phyloP scores from a whole-genome alignment of 495 filamentous ascomycete species.

The Talaromyces wortmannii region DNA sequence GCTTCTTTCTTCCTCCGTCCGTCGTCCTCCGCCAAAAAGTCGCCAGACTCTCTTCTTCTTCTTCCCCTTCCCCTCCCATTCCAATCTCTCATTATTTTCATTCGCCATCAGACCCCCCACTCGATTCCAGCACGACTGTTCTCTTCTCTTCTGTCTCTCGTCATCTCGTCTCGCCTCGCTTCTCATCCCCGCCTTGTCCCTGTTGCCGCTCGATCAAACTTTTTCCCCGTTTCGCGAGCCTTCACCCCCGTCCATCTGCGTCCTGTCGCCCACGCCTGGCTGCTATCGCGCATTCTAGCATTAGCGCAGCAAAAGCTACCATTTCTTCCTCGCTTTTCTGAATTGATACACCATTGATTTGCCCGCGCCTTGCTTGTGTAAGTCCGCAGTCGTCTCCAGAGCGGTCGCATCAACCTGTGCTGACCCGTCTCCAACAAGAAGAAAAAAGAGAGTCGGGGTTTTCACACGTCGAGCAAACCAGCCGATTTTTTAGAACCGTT shows the following conservation, averaged over 20 bases:
- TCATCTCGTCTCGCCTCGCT: background rate
- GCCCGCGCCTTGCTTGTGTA: too few species aligned
- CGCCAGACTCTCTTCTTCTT: background rate
- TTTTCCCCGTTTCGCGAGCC: background rate
- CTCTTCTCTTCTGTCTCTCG: background rate
- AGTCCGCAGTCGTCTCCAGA: too few species aligned
- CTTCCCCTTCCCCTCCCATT: background rate
- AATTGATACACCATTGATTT: too few species aligned
- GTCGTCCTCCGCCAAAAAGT: background rate
- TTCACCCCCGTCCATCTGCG: background rate
- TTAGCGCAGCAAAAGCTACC: background rate
- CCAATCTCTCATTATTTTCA: too few species aligned
- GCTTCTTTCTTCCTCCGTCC: background rate
- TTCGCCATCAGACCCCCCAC: background rate
- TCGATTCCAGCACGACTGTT: background rate
- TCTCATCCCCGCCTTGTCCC: background rate
- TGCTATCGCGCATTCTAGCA: background rate
- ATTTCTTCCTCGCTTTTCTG: background rate
- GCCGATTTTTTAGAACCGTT: background rate
- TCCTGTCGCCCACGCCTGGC: background rate
- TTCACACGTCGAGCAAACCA: background rate
- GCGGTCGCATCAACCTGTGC: background rate
- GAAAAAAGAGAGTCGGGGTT: background rate
- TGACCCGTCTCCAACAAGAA: background rate
- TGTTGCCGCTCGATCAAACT: background rate